Conservation (phyloP, 1,284 basidiomycete species). For the Malassezia cuniculi region DNA sequence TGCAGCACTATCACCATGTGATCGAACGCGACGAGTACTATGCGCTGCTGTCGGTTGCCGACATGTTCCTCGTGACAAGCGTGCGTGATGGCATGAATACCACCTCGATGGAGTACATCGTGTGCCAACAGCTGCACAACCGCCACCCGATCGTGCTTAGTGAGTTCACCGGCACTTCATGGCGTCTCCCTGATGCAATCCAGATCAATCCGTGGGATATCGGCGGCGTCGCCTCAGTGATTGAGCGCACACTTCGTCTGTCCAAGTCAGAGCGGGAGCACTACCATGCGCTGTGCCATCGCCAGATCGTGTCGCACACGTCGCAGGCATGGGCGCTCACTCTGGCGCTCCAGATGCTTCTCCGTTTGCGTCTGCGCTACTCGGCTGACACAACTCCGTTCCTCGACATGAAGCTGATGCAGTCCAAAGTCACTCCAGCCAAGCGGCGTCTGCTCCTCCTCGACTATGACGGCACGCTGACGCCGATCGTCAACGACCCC, state of each 20-base stretch:
- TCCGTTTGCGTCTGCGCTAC: slow-evolving; percentile 66
- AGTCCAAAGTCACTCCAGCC: slow-evolving; percentile 57
- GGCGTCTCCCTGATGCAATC: slow-evolving; percentile 68
- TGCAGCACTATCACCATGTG: slow-evolving; percentile 98
- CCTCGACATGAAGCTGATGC: slow-evolving; percentile 58
- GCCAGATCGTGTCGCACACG: slow-evolving; percentile 82
- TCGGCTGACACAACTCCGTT: slow-evolving; percentile 75
- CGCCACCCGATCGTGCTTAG: slow-evolving; percentile 71
- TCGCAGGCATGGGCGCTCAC: slow-evolving; percentile 89
- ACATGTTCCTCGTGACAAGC: slow-evolving; percentile 88
- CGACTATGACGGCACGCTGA: slow-evolving; percentile 93
- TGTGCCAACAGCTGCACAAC: slow-evolving; percentile 70
- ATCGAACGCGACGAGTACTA: slow-evolving; percentile 93
- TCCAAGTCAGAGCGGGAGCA: slow-evolving; percentile 59
- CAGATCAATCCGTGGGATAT: slow-evolving; percentile 63
- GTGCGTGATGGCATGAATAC: slow-evolving; percentile 98
- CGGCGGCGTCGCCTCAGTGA: slow-evolving; percentile 81
- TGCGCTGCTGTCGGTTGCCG: slow-evolving; percentile 83
- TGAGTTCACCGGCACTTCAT: slow-evolving; percentile 94
- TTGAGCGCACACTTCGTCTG: slow-evolving; percentile 78
- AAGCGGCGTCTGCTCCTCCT: slow-evolving; percentile 80
- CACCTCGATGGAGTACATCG: slow-evolving; percentile 83
- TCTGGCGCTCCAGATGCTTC: slow-evolving; percentile 73
- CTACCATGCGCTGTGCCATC: slow-evolving; percentile 59
- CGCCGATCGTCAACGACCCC: slow-evolving; percentile 90